Conservation (phyloP, 1,284 basidiomycete genomes). For the Ustilago crameri region DNA sequence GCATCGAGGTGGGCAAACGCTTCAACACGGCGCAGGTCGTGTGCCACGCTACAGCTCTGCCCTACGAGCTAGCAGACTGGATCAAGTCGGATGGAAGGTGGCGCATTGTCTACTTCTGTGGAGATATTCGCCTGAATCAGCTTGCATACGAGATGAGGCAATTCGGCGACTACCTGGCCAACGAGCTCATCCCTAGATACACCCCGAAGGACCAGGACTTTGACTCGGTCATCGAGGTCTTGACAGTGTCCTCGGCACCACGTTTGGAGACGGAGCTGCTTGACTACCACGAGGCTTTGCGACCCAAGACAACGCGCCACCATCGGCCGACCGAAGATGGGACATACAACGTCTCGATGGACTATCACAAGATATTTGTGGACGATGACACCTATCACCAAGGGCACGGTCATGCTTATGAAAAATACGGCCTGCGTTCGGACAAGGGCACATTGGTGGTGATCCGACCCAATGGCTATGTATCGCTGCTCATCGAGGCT, state of each 20-base stretch:
- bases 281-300: slow-evolving; percentile 21
- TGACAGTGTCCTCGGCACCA: slow-evolving; percentile 30
- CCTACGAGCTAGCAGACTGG: slow-evolving; percentile 39
- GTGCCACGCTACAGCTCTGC: slow-evolving; percentile 27
- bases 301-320: slow-evolving; percentile 20
- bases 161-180: slow-evolving; percentile 15
- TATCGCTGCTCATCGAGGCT: slow-evolving; percentile 21
- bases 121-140: slow-evolving; percentile 25
- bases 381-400: slow-evolving; percentile 36
- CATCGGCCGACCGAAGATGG: slow-evolving; percentile 17
- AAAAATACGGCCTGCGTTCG: slow-evolving; percentile 23
- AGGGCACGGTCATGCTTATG: slow-evolving; percentile 32
- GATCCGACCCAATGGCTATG: slow-evolving; percentile 39
- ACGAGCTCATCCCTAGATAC: slow-evolving; percentile 14
- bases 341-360: slow-evolving; percentile 26
- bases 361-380: slow-evolving; percentile 44
- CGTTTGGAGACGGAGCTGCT: slow-evolving; percentile 14
- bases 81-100: slow-evolving; percentile 31
- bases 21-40: slow-evolving; percentile 34
- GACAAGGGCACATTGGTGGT: slow-evolving; percentile 30
- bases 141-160: slow-evolving; percentile 18
- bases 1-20: slow-evolving; percentile 32
- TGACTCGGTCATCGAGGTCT: slow-evolving; percentile 42
- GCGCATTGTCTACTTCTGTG: slow-evolving; percentile 34
- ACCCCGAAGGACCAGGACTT: slow-evolving; percentile 24